phyloP scores from a whole-genome alignment of 2,329 filamentous ascomycete species.

The Aspergillus spinulosporus region DNA sequence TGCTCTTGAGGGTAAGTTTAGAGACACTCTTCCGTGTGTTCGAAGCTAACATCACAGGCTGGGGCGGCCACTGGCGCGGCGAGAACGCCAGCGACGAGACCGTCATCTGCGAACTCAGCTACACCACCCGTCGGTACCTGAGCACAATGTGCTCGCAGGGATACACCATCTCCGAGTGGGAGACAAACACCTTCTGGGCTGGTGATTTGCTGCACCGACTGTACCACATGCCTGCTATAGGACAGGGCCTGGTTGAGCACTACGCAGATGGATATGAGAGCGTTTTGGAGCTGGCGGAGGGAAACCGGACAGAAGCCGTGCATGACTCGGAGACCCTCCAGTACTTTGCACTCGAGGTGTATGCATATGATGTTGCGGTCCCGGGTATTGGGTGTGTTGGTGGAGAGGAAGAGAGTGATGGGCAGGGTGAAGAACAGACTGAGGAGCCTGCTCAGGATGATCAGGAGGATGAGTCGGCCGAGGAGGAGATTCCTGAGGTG shows the following conservation, averaged over 20 bases:
- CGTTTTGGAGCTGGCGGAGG: constrained; percentile 54
- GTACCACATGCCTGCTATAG: constrained; percentile 62
- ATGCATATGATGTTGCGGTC: constrained; percentile 64
- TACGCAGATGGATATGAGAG: constrained; percentile 61
- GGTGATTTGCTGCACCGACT: constrained; percentile 67
- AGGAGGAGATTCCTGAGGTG: constrained; percentile 29
- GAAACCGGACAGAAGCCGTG: constrained; percentile 51
- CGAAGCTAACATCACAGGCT: constrained; percentile 46
- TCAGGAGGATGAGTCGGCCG: constrained; percentile 15
- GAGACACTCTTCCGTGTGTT: background rate
- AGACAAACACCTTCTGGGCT: constrained; percentile 64
- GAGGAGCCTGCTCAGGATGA: constrained; percentile 11
- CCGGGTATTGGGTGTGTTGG: constrained; percentile 65
- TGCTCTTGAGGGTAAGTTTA: constrained; percentile 43
- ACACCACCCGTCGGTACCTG: constrained; percentile 57
- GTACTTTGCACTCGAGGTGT: constrained; percentile 67
- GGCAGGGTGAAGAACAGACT: background rate
- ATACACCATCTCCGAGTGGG: constrained; percentile 59
- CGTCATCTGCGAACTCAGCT: constrained; percentile 68
- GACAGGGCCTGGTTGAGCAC: constrained; percentile 62
- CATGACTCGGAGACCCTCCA: constrained; percentile 64
- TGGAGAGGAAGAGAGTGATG: constrained; percentile 10
- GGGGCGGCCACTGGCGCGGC: constrained; percentile 69
- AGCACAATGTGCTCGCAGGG: constrained; percentile 62
- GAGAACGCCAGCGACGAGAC: constrained; percentile 65